phyloP scores from a whole-genome alignment of 2,329 filamentous ascomycete species.

The Nemania sp. region DNA sequence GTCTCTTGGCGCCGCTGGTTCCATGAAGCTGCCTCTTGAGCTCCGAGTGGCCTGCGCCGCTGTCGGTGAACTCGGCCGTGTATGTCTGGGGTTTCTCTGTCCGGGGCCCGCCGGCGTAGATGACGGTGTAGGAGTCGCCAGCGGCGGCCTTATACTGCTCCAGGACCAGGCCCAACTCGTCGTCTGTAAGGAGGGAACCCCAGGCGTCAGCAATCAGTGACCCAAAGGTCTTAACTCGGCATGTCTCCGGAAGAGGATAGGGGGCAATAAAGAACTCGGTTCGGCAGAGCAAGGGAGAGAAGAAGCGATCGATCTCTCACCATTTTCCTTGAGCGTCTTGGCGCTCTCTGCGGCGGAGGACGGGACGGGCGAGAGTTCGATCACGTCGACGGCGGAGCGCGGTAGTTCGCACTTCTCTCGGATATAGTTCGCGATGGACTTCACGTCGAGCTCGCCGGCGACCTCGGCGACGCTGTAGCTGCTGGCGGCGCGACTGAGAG shows the following conservation, averaged over 20 bases:
- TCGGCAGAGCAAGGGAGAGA: not conserved
- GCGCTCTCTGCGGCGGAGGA: conserved; percentile 44
- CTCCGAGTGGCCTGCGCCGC: conserved; percentile 66
- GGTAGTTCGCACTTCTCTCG: conserved; percentile 51
- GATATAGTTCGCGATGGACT: conserved; percentile 51
- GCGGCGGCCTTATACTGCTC: conserved; percentile 41
- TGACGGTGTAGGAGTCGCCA: conserved; percentile 68
- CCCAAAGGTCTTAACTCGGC: not conserved
- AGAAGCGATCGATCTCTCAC: conserved; percentile 41
- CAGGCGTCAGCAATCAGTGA: conserved; percentile 5
- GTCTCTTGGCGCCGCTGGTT: conserved; percentile 37
- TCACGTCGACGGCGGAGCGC: conserved; percentile 46
- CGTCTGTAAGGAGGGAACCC: conserved; percentile 43
- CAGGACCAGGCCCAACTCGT: conserved; percentile 56
- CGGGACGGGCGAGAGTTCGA: conserved; percentile 49
- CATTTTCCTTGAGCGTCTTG: conserved; percentile 53
- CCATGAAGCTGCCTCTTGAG: conserved; percentile 65
- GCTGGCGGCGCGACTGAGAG: conserved; percentile 45
- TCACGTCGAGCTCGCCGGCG: conserved; percentile 52
- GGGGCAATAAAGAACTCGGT: not conserved
- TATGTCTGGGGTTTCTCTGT: conserved; percentile 57
- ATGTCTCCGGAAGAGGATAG: not conserved
- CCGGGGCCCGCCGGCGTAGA: conserved; percentile 71
- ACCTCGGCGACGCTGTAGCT: conserved; percentile 61
- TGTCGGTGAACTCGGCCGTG: conserved; percentile 61